Evolutionary conservation across 208 protist genomes (phyloP).

Genomic region (Leishmania turanica): DNA sequence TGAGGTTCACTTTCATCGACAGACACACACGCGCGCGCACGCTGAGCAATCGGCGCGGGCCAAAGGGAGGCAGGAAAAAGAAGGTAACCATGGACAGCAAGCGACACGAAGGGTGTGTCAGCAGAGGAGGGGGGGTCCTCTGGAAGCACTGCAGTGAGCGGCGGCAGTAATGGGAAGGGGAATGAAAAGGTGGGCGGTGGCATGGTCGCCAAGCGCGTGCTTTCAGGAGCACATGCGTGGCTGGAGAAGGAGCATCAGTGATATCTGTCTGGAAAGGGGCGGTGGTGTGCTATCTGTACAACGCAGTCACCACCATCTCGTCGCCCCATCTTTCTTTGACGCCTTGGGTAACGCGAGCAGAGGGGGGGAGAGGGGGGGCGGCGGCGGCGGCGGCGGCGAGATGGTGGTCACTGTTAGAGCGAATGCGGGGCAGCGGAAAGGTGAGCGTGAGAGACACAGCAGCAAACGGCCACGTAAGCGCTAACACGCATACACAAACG

Average conservation of each 20-base stretch:
- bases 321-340: neutral
- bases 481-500: neutral
- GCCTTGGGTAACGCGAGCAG: neutral
- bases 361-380: neutral
- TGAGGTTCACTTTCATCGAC: neutral
- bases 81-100: neutral
- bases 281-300: neutral
- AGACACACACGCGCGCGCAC: neutral
- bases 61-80: too few relatives aligned
- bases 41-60: neutral
- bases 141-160: neutral
- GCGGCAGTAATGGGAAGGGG: neutral
- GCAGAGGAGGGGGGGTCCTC: neutral
- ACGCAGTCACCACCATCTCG: neutral
- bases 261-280: neutral
- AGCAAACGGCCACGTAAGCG: conserved; percentile 1
- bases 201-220: neutral
- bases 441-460: neutral
- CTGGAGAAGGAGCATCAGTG: neutral
- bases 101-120: neutral
- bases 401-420: neutral
- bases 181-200: neutral
- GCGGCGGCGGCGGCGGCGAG: neutral
- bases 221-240: neutral
- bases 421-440: neutral